These are phyloP conservation scores for Zasmidium angulare DNA, from an alignment of 2,329 filamentous ascomycete genomes.

Conservation along the genomic window DNA sequence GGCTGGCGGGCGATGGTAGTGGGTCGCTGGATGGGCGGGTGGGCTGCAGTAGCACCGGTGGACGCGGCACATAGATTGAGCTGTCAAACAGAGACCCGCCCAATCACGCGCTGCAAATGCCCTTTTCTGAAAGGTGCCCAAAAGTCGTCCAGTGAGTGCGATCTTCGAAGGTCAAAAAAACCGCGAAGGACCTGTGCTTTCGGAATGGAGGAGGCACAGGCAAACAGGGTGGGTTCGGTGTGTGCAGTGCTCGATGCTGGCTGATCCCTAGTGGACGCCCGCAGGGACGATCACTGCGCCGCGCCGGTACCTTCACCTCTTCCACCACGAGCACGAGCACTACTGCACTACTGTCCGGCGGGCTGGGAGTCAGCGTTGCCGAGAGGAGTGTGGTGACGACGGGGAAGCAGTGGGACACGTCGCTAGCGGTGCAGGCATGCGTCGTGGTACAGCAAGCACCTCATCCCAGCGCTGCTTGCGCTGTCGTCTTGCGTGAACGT, in stretches of 20 bases:
- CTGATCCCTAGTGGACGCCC: neutral
- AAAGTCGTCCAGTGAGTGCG: neutral
- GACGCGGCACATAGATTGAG: neutral
- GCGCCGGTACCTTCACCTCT: neutral
- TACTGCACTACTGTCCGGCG: too few species aligned
- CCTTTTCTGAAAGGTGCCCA: neutral
- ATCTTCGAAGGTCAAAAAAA: neutral
- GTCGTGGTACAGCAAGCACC: too few species aligned
- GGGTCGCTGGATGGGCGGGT: neutral
- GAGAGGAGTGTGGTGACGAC: neutral
- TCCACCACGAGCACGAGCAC: neutral
- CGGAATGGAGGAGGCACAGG: neutral
- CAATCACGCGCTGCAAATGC: neutral
- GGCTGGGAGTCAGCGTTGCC: neutral
- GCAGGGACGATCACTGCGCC: neutral
- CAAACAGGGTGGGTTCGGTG: neutral
- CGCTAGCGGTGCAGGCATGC: too few species aligned
- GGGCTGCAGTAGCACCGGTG: neutral
- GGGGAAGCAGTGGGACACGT: too few species aligned
- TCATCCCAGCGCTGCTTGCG: too few species aligned
- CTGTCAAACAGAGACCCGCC: neutral
- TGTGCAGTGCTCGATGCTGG: neutral
- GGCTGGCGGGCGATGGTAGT: neutral
- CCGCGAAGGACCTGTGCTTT: neutral
- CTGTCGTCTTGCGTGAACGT: too few species aligned